Conservation (phyloP, 805 yeast genomes). For the Starmera amethionina region DNA sequence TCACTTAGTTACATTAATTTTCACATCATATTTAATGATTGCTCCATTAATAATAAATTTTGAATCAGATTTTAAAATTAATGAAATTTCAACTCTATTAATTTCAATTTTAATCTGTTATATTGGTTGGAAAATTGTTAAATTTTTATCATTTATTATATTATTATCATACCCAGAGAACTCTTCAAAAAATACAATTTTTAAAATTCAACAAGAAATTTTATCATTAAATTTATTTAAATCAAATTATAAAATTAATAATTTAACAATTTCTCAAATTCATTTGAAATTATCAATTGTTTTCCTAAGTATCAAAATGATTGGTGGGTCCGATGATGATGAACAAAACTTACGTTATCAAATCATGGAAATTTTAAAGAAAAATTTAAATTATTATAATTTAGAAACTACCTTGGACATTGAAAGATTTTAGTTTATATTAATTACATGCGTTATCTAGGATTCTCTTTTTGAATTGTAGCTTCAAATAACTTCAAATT, state of each 20-base stretch:
- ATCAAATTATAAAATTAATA: slow-evolving; percentile 34
- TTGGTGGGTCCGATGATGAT: slow-evolving; percentile 66
- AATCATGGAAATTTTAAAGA: slow-evolving; percentile 31
- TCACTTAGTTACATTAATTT: slow-evolving; percentile 34
- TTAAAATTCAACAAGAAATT: slow-evolving; percentile 35
- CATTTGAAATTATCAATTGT: slow-evolving; percentile 52
- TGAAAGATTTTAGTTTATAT: slow-evolving; percentile 17
- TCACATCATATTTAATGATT: slow-evolving; percentile 28
- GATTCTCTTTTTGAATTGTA: slow-evolving; percentile 36
- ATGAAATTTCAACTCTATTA: slow-evolving; percentile 34
- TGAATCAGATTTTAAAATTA: slow-evolving; percentile 20
- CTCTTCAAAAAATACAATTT: slow-evolving; percentile 26
- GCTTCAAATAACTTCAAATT: slow-evolving; percentile 46
- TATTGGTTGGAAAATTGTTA: slow-evolving; percentile 44
- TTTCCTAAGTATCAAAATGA: slow-evolving; percentile 44
- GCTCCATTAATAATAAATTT: slow-evolving; percentile 25
- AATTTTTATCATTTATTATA: slow-evolving; percentile 40
- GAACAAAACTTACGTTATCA: slow-evolving; percentile 48
- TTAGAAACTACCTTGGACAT: slow-evolving; percentile 37
- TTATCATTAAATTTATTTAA: slow-evolving; percentile 41
- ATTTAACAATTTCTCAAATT: slow-evolving; percentile 47
- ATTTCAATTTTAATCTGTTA: slow-evolving; percentile 35
- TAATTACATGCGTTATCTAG: slow-evolving; percentile 8
- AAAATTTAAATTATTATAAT: slow-evolving; percentile 18
- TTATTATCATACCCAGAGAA: slow-evolving; percentile 43